These are phyloP conservation scores for Trichophyton mentagrophytes DNA, from an alignment of 2,329 filamentous ascomycete species.

Conservation along the genomic window DNA sequence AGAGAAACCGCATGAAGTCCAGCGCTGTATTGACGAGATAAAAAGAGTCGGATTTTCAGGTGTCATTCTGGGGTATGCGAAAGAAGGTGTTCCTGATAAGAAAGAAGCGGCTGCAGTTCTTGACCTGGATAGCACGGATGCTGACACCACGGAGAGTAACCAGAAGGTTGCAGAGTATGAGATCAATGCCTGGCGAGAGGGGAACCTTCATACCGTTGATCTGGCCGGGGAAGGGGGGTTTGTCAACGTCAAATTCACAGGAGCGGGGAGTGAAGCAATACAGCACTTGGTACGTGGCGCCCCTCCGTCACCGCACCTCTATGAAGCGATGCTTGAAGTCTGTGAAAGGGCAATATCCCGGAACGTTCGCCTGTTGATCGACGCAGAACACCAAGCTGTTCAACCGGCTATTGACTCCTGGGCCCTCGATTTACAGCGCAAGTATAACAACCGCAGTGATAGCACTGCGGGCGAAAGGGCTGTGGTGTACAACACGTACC, in stretches of 20 bases:
- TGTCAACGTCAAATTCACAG: slow-evolving; percentile 63
- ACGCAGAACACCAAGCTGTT: slow-evolving; percentile 68
- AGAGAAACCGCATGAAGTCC: slow-evolving; percentile 57
- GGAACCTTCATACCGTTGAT: slow-evolving; percentile 58
- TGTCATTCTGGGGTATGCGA: slow-evolving; percentile 73
- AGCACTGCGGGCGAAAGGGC: slow-evolving; percentile 32
- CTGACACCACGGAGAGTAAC: slow-evolving; percentile 14
- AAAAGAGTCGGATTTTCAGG: slow-evolving; percentile 68
- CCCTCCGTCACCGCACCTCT: slow-evolving; percentile 51
- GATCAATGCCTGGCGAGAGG: slow-evolving; percentile 51
- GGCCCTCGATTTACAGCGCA: slow-evolving; percentile 59
- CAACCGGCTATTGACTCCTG: slow-evolving; percentile 71
- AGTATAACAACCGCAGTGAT: slow-evolving; percentile 51
- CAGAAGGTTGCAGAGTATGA: slow-evolving; percentile 14
- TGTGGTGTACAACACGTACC: slow-evolving; percentile 66
- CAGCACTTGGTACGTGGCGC: slow-evolving; percentile 51
- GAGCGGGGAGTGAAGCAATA: slow-evolving; percentile 65
- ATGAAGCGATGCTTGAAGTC: slow-evolving; percentile 57
- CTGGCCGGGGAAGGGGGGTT: slow-evolving; percentile 41
- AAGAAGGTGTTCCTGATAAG: slow-evolving; percentile 60
- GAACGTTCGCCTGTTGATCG: slow-evolving; percentile 62
- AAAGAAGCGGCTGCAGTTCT: slow-evolving; percentile 19
- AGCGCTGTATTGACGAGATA: slow-evolving; percentile 49
- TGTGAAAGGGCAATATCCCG: slow-evolving; percentile 58
- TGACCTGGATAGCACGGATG: not conserved